Evolutionary conservation across 139 green algal genomes (phyloP).

Genomic region (Haematococcus sp.): DNA sequence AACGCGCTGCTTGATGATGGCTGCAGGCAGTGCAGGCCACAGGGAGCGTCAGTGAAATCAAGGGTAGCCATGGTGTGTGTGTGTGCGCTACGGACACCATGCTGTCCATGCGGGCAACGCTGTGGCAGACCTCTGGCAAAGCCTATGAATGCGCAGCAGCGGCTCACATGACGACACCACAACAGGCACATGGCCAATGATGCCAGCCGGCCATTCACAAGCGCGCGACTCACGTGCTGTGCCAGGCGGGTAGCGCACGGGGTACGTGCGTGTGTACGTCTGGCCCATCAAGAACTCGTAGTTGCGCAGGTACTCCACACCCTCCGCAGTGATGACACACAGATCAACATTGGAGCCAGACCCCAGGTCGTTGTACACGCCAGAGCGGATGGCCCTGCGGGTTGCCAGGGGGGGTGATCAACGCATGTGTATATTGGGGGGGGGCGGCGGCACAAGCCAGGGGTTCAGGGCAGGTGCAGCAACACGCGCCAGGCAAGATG

Average conservation of each 20-base stretch:
- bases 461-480: background rate
- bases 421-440: no score
- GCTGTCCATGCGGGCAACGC: no score
- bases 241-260: slow-evolving; percentile 69
- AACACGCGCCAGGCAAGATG: no score
- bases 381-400: slow-evolving; percentile 47
- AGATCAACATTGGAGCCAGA: slow-evolving; percentile 97
- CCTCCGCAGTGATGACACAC: slow-evolving; percentile 91
- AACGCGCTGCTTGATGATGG: slow-evolving; percentile 49
- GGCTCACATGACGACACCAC: background rate
- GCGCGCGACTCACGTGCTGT: slow-evolving; percentile 57
- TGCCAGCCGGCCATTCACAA: no score
- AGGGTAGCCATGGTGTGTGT: no score
- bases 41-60: background rate
- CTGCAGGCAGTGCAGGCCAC: slow-evolving; percentile 7
- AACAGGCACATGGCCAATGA: background rate
- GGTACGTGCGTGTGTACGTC: slow-evolving; percentile 81
- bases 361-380: slow-evolving; percentile 97
- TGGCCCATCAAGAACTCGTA: slow-evolving; percentile 85
- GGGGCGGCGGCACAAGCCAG: background rate
- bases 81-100: no score
- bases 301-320: slow-evolving; percentile 85
- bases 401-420: no score
- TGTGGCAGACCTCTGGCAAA: no score
- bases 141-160: background rate